Evolutionary conservation across 352 stramenopile genomes (phyloP).

Genomic region (Globisporangium paroecandrum): DNA sequence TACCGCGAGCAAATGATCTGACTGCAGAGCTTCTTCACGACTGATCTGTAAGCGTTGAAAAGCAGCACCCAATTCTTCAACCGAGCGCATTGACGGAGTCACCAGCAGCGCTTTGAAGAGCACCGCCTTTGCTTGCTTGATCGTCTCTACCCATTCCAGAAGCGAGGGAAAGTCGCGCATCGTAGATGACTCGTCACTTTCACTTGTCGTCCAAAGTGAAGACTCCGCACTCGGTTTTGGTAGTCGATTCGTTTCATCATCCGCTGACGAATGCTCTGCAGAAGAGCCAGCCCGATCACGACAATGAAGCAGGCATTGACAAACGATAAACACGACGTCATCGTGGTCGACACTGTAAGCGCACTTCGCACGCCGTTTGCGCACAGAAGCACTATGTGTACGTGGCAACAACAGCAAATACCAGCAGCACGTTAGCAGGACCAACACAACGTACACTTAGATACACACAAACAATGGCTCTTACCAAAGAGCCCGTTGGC

Average conservation of each 20-base stretch:
- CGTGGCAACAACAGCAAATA: neutral
- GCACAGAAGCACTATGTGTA: constrained; percentile 41
- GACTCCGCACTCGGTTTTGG: neutral
- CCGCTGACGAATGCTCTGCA: constrained; percentile 14
- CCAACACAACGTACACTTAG: neutral
- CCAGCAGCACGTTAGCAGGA: neutral
- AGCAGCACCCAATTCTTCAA: constrained; percentile 22
- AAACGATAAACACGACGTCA: constrained; percentile 41
- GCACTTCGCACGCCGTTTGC: constrained; percentile 56
- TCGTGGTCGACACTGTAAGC: constrained; percentile 57
- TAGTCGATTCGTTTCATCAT: neutral
- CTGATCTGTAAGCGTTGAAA: constrained; percentile 24
- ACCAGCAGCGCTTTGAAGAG: constrained; percentile 27
- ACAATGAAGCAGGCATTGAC: constrained; percentile 37
- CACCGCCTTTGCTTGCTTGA: constrained; percentile 23
- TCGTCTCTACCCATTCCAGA: constrained; percentile 27
- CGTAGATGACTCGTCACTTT: constrained; percentile 20
- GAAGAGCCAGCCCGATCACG: constrained; percentile 20
- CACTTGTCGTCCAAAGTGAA: constrained; percentile 20
- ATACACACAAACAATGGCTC: neutral
- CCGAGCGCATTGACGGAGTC: constrained; percentile 29
- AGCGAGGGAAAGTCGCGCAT: constrained; percentile 18
- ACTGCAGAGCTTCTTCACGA: constrained; percentile 24
- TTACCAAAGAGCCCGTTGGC: constrained; percentile 51
- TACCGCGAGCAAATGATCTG: constrained; percentile 33